Base-by-base conservation (phyloP, 2,329 filamentous ascomycete species). In the Penicillium polonicum region DNA sequence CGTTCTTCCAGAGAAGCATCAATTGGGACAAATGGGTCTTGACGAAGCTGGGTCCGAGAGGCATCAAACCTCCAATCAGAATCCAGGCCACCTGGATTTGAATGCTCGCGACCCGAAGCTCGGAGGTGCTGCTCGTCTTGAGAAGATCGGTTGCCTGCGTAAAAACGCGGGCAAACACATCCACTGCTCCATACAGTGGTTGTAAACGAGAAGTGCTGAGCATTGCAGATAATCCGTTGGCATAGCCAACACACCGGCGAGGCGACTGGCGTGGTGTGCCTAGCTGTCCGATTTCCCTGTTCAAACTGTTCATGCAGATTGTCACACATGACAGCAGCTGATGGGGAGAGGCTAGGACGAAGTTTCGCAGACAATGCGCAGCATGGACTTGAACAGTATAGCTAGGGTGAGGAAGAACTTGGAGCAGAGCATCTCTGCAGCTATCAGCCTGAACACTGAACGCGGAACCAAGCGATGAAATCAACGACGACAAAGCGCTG, bases 51-150 rank as follows among this genome's bases (percentile, higher is more conserved):
- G 94, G 93, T 0, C 94, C 94, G 0, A 99, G 83, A 0, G 92
- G 92, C 93, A 97, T 97, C 54, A 99, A 79, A 0, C 95, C 94
- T 38, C 95, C 94, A 46, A 99, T 96, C 57, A 99, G 80, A 48
- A 96, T 95, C 93, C 94, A 99, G 5, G 94, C 94, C 2, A 99
- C 92, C 72, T 99, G 94, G 25, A 99, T 92, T 70, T 99, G 94
- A 1, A 92, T 96, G 68, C 91, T 91, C 7, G 94, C 96, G 36
- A 94, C 87, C 29, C 93, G 87, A 52, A 99, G 80, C 71, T 99
- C 93, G 1, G 91, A 94, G 70, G 91, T 91, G 45, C 92, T 88
- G 72, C 92, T 97, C 0, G 89, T 92, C 74, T 99, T 99, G 39
- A 99, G 83, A 29, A 99, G 80, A 39, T 91, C 90, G 0, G 92